Conservation (phyloP, 2,329 filamentous ascomycete genomes). For the Talaromyces sp. region DNA sequence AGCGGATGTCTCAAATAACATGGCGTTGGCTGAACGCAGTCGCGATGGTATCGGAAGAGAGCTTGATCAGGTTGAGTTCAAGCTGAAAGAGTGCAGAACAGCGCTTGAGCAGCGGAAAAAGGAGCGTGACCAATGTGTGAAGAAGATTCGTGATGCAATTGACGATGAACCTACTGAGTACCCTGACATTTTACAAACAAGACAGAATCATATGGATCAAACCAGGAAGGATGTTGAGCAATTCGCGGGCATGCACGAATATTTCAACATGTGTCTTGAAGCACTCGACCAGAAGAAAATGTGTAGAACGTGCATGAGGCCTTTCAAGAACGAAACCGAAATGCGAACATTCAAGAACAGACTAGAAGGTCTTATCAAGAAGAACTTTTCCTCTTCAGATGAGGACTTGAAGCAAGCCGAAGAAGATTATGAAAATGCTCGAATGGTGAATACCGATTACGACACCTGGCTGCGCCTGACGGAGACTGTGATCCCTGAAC, state of each 20-base stretch:
- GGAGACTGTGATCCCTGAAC: slow-evolving; percentile 64
- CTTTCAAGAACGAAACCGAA: slow-evolving; percentile 61
- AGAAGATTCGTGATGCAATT: slow-evolving; percentile 59
- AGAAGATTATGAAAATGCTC: slow-evolving; percentile 60
- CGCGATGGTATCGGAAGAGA: slow-evolving; percentile 70
- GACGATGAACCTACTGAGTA: slow-evolving; percentile 53
- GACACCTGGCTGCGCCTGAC: slow-evolving; percentile 71
- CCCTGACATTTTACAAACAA: slow-evolving; percentile 50
- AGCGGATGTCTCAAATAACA: slow-evolving; percentile 54
- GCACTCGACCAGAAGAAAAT: slow-evolving; percentile 65
- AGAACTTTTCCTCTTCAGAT: slow-evolving; percentile 56
- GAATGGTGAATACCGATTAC: slow-evolving; percentile 63
- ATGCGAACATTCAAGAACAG: slow-evolving; percentile 62
- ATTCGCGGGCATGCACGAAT: slow-evolving; percentile 65
- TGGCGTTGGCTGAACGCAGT: slow-evolving; percentile 64
- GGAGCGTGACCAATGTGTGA: slow-evolving; percentile 61
- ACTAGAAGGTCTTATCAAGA: slow-evolving; percentile 56
- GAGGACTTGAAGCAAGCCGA: slow-evolving; percentile 62
- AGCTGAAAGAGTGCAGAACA: slow-evolving; percentile 63
- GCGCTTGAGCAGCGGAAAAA: slow-evolving; percentile 61
- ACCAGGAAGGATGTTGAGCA: slow-evolving; percentile 64
- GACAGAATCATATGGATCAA: slow-evolving; percentile 51
- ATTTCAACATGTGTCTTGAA: slow-evolving; percentile 66
- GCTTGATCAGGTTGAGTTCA: slow-evolving; percentile 72
- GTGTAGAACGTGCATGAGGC: slow-evolving; percentile 72